Conservation (phyloP, 495 filamentous ascomycete genomes). For the Pyrenula aspistea region DNA sequence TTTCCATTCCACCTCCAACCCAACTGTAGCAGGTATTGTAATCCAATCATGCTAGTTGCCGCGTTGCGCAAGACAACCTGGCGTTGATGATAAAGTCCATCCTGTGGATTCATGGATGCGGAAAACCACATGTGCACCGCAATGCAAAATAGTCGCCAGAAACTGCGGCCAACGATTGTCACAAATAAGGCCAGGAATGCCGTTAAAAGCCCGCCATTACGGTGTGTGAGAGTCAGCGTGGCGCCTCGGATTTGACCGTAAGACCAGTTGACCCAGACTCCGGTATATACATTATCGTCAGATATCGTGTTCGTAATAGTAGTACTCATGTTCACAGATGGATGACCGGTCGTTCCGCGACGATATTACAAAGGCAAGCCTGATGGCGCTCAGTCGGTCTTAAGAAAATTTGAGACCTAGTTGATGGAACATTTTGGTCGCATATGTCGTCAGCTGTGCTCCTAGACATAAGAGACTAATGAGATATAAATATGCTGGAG, state of each 20-base stretch:
- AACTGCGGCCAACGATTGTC: constrained; percentile 3
- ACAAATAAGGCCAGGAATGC: constrained; percentile 12
- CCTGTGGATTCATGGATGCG: not conserved
- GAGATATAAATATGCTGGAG: not conserved
- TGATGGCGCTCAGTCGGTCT: not conserved
- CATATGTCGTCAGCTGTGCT: not conserved
- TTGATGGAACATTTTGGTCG: too few relatives aligned
- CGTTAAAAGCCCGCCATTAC: constrained; percentile 5
- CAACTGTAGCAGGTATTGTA: not conserved
- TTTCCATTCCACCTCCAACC: not conserved
- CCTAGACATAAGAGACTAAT: not conserved
- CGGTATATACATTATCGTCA: constrained; percentile 3
- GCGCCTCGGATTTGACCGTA: constrained; percentile 5
- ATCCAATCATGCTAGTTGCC: constrained; percentile 1
- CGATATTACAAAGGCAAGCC: not conserved
- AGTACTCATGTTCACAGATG: not conserved
- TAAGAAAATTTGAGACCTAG: too few relatives aligned
- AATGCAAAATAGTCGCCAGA: constrained; percentile 9
- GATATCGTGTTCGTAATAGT: not conserved
- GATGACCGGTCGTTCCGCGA: not conserved
- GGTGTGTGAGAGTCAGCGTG: constrained; percentile 7
- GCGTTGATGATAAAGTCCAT: constrained; percentile 1
- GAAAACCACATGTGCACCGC: constrained; percentile 3
- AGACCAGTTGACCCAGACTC: constrained; percentile 12
- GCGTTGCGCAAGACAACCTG: constrained; percentile 7